These are phyloP conservation scores for Apophysomyces ossiformis DNA, from an alignment of 371 early-diverging fungal genomes.

Conservation along the genomic window DNA sequence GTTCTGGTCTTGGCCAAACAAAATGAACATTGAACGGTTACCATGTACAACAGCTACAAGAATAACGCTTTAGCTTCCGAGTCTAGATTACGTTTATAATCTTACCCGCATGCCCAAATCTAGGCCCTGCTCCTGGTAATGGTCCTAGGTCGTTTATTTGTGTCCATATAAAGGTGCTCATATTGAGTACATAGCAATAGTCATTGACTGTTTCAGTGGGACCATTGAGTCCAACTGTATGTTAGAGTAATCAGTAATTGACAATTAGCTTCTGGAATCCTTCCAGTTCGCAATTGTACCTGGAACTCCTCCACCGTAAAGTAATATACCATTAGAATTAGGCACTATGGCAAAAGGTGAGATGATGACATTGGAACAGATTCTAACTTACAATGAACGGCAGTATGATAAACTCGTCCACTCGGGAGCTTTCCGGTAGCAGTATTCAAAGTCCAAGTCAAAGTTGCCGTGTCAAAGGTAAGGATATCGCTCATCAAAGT, in stretches of 20 bases:
- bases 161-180: neutral
- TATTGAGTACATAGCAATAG: neutral
- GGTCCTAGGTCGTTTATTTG: neutral
- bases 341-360: neutral
- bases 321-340: neutral
- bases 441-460: neutral
- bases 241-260: neutral
- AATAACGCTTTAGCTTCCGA: neutral
- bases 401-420: neutral
- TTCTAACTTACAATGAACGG: neutral
- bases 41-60: neutral
- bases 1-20: neutral
- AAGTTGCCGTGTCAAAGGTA: neutral
- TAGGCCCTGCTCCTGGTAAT: neutral
- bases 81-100: neutral
- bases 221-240: neutral
- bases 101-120: conserved; percentile 1
- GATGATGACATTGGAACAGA: neutral
- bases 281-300: neutral
- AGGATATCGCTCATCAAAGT: neutral
- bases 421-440: neutral
- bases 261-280: neutral
- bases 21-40: neutral
- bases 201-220: neutral
- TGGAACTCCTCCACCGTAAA: neutral